These are phyloP conservation scores for Knufia petricola DNA, from an alignment of 2,329 filamentous ascomycete genomes.

Conservation along the genomic window DNA sequence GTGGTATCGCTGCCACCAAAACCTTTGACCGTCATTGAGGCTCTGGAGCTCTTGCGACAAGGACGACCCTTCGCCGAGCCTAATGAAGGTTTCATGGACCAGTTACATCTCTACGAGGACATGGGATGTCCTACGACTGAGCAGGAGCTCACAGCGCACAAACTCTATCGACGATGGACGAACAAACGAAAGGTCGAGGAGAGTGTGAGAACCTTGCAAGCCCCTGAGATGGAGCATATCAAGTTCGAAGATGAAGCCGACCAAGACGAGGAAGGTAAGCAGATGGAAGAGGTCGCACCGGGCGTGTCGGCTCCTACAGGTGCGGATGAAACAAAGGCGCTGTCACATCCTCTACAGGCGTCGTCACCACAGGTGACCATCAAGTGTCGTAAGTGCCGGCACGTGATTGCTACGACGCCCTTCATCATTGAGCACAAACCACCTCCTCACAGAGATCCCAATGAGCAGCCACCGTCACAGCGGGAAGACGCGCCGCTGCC, in stretches of 20 bases:
- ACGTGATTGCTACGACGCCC: constrained; percentile 51
- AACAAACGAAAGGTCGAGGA: constrained; percentile 57
- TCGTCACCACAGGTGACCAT: constrained; percentile 44
- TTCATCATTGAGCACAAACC: constrained; percentile 45
- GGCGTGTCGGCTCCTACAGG: constrained; percentile 4
- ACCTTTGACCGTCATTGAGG: constrained; percentile 38
- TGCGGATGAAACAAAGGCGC: background rate
- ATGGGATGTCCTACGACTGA: constrained; percentile 70
- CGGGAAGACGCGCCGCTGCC: constrained; percentile 23
- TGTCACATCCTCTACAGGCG: constrained; percentile 9
- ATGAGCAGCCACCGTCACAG: constrained; percentile 9
- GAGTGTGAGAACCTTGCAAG: constrained; percentile 63
- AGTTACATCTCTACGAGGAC: constrained; percentile 75
- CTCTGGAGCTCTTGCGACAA: constrained; percentile 59
- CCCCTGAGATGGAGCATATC: constrained; percentile 64
- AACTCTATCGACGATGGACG: constrained; percentile 71
- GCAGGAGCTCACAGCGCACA: constrained; percentile 47
- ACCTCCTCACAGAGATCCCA: constrained; percentile 16
- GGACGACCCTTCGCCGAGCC: constrained; percentile 73
- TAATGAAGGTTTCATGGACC: constrained; percentile 83
- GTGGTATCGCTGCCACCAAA: constrained; percentile 38
- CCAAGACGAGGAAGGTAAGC: constrained; percentile 10
- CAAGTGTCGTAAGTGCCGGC: constrained; percentile 84
- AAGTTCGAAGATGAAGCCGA: constrained; percentile 57
- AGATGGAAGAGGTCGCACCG: constrained; percentile 1